Base-by-base conservation (phyloP, 495 filamentous ascomycete genomes). In the Aeminium ludgeri region DNA sequence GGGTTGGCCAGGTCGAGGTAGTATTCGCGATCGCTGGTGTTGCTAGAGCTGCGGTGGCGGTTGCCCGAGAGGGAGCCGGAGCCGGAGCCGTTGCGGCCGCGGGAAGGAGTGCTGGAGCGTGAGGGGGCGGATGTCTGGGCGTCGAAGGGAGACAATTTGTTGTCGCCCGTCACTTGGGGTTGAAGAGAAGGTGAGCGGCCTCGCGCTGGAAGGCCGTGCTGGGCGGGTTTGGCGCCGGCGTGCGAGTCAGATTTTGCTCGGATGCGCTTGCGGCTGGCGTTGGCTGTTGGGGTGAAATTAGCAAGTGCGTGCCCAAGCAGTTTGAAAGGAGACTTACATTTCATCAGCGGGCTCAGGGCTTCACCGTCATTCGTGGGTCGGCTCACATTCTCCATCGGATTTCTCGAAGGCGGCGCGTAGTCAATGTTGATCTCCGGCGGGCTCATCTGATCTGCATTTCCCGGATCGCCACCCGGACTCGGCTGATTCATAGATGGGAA, bases 401-500 rank as follows among this genome's bases (percentile, higher is more conserved):
- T 77, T 35, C 70, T 65, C 10, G 83, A 71, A 13, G 57, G 52
- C 17, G 87, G 87, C 4, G 87, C 89, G 57, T 84, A 84, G 55
- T 92, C 78, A 49, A 97, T 84, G 52, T 86, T 89, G 56, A 97
- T 95, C 31, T 85, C 81, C 0, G 84, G 84, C 27, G 85, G 81
- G 6, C 76, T 76, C 65, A 86, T 82, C 46, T 81, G 74, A 28
- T 78, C 76, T 8, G 73, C 71, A 45, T 76, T 71, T n/a, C 73
- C 73, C 50, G 80, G 71, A 34, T 80, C 78, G 31, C 61, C 62
- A 38, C 59, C 64, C 29, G 43, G 56, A 16, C 60, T 59, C 35
- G 67, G 59, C 37, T 69, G 66, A 35, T 61, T 60, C 20, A 73
- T 55, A 20, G 62, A 54, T 3, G 71, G 73, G 51, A 78, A 79